Percentiles rank a stretch among this genome's conserved stretches.
phyloP scores from a whole-genome alignment of 192 early-diverging fungal genomes.

The Podochytrium sp. region DNA sequence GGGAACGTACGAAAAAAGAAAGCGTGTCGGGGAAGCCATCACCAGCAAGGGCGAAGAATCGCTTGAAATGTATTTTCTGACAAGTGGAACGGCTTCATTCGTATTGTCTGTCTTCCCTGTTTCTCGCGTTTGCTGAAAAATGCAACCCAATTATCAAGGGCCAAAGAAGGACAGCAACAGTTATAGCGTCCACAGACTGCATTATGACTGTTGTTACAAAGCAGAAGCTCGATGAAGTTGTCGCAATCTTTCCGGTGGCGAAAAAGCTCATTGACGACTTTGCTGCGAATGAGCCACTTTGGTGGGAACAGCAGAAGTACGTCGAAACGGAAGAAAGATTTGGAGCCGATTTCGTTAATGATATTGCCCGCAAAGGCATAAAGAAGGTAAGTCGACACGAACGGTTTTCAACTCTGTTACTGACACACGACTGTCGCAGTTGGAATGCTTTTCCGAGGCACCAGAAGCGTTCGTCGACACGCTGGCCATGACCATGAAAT shows the following conservation, averaged over 20 bases:
- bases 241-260: conserved; percentile 18
- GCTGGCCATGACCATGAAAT: conserved; percentile 32
- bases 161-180: conserved; percentile 30
- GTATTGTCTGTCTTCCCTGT: conserved; percentile 17
- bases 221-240: conserved; percentile 27
- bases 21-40: conserved; percentile 32
- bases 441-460: conserved; percentile 42
- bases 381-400: conserved; percentile 34
- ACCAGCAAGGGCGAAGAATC: conserved; percentile 42
- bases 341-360: conserved; percentile 48
- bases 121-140: not conserved
- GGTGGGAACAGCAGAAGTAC: conserved; percentile 34
- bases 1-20: conserved; percentile 9
- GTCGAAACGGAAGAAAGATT: conserved; percentile 27
- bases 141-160: conserved; percentile 19
- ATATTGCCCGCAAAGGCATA: conserved; percentile 44
- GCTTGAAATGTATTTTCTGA: conserved; percentile 43
- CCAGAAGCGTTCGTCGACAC: conserved; percentile 40
- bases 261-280: conserved; percentile 10
- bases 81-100: conserved; percentile 24
- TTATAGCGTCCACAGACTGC: conserved; percentile 36
- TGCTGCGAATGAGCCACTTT: conserved; percentile 6
- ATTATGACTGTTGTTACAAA: conserved; percentile 38
- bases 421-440: conserved; percentile 18
- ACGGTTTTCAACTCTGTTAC: not conserved